Evolutionary conservation across 2,329 filamentous ascomycete genomes (phyloP).

Genomic region (Epichloe festucae): DNA sequence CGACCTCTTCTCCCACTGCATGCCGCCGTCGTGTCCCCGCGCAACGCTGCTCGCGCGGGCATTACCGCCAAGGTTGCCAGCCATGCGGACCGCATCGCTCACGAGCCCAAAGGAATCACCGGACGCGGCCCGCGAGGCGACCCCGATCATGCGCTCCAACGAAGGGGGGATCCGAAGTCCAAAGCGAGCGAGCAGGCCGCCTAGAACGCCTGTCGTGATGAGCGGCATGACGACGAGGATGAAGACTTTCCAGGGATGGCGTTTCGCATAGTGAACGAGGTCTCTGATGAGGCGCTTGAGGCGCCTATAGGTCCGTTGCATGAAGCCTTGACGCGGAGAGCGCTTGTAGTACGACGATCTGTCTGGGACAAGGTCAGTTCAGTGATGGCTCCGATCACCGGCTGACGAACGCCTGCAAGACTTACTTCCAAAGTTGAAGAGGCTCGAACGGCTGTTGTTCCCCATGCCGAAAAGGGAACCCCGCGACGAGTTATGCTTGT

Average conservation of each 20-base stretch:
- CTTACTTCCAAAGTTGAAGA: constrained; percentile 28
- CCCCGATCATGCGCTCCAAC: constrained; percentile 45
- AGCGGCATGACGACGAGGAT: constrained; percentile 78
- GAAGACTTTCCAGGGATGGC: constrained; percentile 79
- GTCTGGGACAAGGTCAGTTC: constrained; percentile 17
- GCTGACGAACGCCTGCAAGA: too few relatives aligned
- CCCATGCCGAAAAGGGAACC: constrained; percentile 35
- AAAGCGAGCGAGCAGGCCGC: constrained; percentile 64
- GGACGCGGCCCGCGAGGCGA: constrained; percentile 35
- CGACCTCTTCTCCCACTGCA: constrained; percentile 24
- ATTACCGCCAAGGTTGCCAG: constrained; percentile 20
- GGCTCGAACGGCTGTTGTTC: constrained; percentile 29
- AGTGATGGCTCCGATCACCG: neutral
- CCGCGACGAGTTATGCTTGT: constrained; percentile 28
- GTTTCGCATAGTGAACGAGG: constrained; percentile 67
- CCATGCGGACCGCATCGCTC: constrained; percentile 43
- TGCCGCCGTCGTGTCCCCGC: constrained; percentile 20
- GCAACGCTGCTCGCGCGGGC: constrained; percentile 16
- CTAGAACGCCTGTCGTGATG: constrained; percentile 69
- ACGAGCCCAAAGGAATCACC: constrained; percentile 37
- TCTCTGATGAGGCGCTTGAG: constrained; percentile 70
- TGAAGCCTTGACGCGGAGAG: constrained; percentile 67
- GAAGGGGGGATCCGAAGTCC: constrained; percentile 61
- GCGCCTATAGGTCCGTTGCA: constrained; percentile 59
- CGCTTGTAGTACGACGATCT: constrained; percentile 62